Base-by-base conservation (phyloP, 306 rosid species). In the Glycine soja region DNA sequence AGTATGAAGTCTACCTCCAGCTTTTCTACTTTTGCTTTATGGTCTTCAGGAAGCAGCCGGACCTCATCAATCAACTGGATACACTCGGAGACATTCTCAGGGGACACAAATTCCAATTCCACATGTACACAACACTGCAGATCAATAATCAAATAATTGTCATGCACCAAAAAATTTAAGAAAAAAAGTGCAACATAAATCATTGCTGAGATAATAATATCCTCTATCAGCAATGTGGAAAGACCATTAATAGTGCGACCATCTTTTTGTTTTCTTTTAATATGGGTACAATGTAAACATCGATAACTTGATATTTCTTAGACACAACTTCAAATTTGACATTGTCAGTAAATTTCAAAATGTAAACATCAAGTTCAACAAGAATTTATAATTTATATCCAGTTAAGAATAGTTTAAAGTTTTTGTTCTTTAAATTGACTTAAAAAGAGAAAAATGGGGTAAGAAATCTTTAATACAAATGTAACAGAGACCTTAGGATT, bases 101-200 rank as follows among this genome's bases (percentile, higher is more conserved):
- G 97, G 40, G 99, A 96, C 64, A 96, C 75, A 71, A 96, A 96
- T 74, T 96, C 92, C 89, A 92, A 72, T 50, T 88, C 93, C 88
- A 96, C 99, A 86, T 90, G 90, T 47, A 93, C 93, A 84, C 94
- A 96, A 78, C 93, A 86, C 98, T 96, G 98, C 84, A 85, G 24
- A 56, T 68, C 79, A 81, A 61, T 45, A 74, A 82, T 74, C 66
- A 73, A 53, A 46, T 38, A 62, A 30, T 77, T 19, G 67, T 87
- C 83, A 86, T 13, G 48, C 76, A 54, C 79, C 38, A 59, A 36
- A 42, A 30, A 79, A 57, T 48, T 11, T n/a, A 8, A 62, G 51
- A 78, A 40, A n/a, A 15, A 6, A 59, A 30, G 13, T 43, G 24
- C 61, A 42, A 77, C 46, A 34, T 30, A 38, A 18, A 45, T 64